Evolutionary conservation across 495 filamentous ascomycete genomes (phyloP), one percentile per base, ranked within the genome.

Genomic region (Melanomma pulvis-pyrius): DNA sequence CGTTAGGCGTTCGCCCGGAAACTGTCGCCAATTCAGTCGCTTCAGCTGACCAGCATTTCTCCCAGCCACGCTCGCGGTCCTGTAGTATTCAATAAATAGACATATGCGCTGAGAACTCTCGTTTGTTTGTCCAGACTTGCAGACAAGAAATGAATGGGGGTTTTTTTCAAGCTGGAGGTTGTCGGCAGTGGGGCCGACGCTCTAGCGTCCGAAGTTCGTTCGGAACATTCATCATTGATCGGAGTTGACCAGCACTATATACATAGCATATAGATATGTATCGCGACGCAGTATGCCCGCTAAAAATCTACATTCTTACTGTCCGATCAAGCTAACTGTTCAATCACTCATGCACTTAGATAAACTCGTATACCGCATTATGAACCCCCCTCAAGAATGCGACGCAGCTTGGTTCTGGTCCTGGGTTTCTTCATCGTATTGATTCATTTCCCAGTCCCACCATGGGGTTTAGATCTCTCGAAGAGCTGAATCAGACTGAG

Each of bases 401-500:
- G 59, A 55, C 22, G 47, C 54, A n/a, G 48, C 44, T 24, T 64
- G 61, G 67, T 70, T 70, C 41, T 65, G 56, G 61, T 61, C 62
- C 26, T 70, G 56, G 67, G 57, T 69, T 9, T 54, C 29, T 1
- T 52, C 54, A 30, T 64, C 54, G 25, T 69, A 69, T 64, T 69
- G 50, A 55, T 11, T 22, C 29, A 28, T 6, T 5, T 34, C 28
- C 26, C 17, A 12, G 5, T 9, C 11, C 17, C 8, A 59, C 24
- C 21, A 70, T 74, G 65, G 52, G 39, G 5, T 64, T 77, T 3
- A 62, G 61, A 21, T 63, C 68, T 12, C 67, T 76, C 52, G 56
- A 72, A 26, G 74, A 77, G 30, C 66, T 77, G n/a, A 74, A 76
- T 59, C 59, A 32, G 57, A 66, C 74, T 0, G 75, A 77, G 50